These are phyloP conservation scores for Penicillium coprophilum DNA, from an alignment of 495 filamentous ascomycete genomes.

Conservation along the genomic window DNA sequence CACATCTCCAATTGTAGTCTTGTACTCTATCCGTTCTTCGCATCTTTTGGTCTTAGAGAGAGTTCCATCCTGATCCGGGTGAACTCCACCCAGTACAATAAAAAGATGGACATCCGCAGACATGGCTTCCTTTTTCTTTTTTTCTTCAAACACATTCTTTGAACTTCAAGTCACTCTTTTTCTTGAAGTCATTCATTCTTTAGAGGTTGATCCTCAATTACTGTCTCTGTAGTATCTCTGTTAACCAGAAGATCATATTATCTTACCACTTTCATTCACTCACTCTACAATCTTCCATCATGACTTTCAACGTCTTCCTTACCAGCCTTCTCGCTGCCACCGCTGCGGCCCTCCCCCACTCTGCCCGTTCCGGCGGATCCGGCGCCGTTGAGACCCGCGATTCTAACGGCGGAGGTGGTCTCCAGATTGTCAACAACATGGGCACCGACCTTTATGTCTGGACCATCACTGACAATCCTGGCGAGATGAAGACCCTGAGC, in stretches of 20 bases:
- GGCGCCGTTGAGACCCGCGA: constrained; percentile 13
- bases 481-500: constrained; percentile 42
- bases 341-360: constrained; percentile 22
- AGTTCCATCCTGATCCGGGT: background rate
- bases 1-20: constrained; percentile 13
- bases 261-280: constrained; percentile 4
- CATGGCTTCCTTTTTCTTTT: background rate
- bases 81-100: constrained; percentile 6
- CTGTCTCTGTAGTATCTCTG: constrained; percentile 9
- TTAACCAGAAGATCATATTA: constrained; percentile 1
- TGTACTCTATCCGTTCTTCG: background rate
- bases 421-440: constrained; percentile 42
- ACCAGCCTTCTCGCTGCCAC: constrained; percentile 26
- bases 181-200: constrained; percentile 16
- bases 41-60: constrained; percentile 4
- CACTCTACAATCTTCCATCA: constrained; percentile 10
- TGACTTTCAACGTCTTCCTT: constrained; percentile 25
- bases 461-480: constrained; percentile 38
- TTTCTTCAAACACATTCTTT: constrained; percentile 14
- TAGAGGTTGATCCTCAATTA: constrained; percentile 12
- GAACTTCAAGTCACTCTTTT: constrained; percentile 16
- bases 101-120: background rate
- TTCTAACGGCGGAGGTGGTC: constrained; percentile 19
- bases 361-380: constrained; percentile 12
- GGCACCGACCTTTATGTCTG: constrained; percentile 42